Evolutionary conservation across 352 stramenopile genomes (phyloP), one percentile per base, ranked within the genome.

Genomic region (Phytophthora cactorum): DNA sequence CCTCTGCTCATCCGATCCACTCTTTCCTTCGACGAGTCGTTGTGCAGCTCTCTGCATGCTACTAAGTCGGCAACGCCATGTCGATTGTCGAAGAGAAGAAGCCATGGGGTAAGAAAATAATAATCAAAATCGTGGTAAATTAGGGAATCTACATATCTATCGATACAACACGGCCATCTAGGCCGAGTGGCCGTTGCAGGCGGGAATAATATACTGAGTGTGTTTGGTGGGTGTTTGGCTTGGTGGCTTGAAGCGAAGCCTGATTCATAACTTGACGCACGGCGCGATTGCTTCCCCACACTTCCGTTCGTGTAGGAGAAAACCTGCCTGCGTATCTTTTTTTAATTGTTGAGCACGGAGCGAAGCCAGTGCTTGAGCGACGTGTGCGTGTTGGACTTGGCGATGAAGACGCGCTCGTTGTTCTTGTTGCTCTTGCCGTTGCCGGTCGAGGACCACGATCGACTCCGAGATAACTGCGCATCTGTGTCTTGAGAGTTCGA

Each of bases 321-420:
- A 50, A 49, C 12, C 17, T 63, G 32, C 15, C 28, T 36, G 11
- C 38, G 12, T 39, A 9, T 38, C 17, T 34, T 31, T 22, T 43
- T 31, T 68, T 75, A 82, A 68, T 79, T 87, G 54, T 86, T 81
- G 39, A 92, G 62, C 59, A 90, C 79, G 9, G 84, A 89, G 31
- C 79, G 76, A 49, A 92, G 59, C 84, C 84, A 92, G 50, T 85
- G 78, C 68, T 82, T 87, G 47, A 92, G 72, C 45, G 80, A 90
- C 51, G 73, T 85, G 78, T 90, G 84, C 55, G 81, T 88, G 64
- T 86, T 90, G 28, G 81, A 86, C 72, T 89, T 89, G 71, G 72
- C 72, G 56, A 88, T 82, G 64, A 89, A 83, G 58, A 83, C 81
- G 34, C 66, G 65, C 57, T 86, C 79, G 43, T 64, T 73, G 53